Conservation (phyloP, 805 yeast genomes). For the Priceomyces fermenticarens region DNA sequence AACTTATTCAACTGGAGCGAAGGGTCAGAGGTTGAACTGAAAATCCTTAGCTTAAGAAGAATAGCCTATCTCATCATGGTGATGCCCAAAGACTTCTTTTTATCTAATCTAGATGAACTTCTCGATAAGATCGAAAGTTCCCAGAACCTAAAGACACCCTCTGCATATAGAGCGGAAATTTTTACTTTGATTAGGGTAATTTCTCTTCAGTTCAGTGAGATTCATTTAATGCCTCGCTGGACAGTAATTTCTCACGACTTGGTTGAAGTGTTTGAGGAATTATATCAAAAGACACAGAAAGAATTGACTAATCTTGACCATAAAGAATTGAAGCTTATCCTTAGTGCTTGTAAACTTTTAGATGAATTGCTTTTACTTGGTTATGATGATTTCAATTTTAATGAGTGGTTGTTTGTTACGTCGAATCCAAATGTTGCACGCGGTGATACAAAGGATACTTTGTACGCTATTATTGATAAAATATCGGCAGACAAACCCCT, state of each 20-base stretch:
- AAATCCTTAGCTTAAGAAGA: slow-evolving; percentile 54
- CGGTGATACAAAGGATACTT: slow-evolving; percentile 16
- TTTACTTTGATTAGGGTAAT: slow-evolving; percentile 64
- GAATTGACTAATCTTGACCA: slow-evolving; percentile 25
- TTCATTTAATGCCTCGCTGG: slow-evolving; percentile 72
- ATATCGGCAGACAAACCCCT: slow-evolving; percentile 34
- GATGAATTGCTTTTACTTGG: slow-evolving; percentile 69
- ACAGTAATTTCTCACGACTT: slow-evolving; percentile 60
- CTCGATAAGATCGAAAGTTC: slow-evolving; percentile 34
- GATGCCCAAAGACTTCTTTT: slow-evolving; percentile 55
- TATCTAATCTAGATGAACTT: slow-evolving; percentile 49
- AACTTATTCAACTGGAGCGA: slow-evolving; percentile 75
- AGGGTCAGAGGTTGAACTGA: slow-evolving; percentile 52
- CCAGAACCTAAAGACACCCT: slow-evolving; percentile 29
- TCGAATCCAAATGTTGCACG: slow-evolving; percentile 61
- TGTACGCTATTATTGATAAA: slow-evolving; percentile 46
- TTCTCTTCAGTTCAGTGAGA: slow-evolving; percentile 56
- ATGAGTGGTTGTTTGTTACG: slow-evolving; percentile 84
- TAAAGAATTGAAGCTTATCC: slow-evolving; percentile 39
- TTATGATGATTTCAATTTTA: slow-evolving; percentile 70
- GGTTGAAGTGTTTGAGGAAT: slow-evolving; percentile 45
- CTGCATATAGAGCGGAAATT: slow-evolving; percentile 39
- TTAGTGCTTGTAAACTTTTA: slow-evolving; percentile 71
- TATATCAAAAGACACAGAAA: slow-evolving; percentile 23
- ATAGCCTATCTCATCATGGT: slow-evolving; percentile 62